These are phyloP conservation scores for Dillenia suffruticosa DNA, from an alignment of 164 flowering plant genomes.

Conservation along the genomic window DNA sequence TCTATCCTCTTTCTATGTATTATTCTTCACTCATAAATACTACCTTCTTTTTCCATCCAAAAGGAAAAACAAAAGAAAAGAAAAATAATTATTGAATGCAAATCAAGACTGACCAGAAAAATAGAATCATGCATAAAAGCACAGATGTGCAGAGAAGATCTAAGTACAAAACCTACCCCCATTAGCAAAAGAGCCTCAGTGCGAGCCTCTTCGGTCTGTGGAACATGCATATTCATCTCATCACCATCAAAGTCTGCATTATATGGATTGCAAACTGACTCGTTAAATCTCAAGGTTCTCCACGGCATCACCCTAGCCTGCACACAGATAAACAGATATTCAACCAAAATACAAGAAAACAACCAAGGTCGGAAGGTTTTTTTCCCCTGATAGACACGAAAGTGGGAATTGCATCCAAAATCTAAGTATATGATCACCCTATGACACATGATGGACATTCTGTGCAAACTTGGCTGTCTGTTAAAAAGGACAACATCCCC, in stretches of 20 bases:
- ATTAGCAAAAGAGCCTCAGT: conserved; percentile 90
- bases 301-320: conserved; percentile 98
- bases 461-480: conserved; percentile 95
- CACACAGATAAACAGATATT: conserved; percentile 8
- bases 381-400: no score
- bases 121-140: neutral
- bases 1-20: no score
- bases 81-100: no score
- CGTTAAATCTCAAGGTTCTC: conserved; percentile 95
- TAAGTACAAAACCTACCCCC: conserved; percentile 53
- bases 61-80: no score
- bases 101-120: neutral
- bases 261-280: conserved; percentile 97
- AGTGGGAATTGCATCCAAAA: neutral
- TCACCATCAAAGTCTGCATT: conserved; percentile 99
- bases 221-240: conserved; percentile 99
- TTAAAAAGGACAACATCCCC: conserved; percentile 94
- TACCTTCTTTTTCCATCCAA: no score
- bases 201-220: conserved; percentile 99
- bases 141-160: neutral
- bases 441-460: conserved; percentile 99
- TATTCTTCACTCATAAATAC: no score
- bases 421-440: conserved; percentile 44
- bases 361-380: neutral
- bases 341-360: neutral